Percentiles rank a stretch among this genome's conserved stretches.
These are phyloP conservation scores for Breviolum minutum DNA, from an alignment of 73 alveolate species.

Conservation along the genomic window DNA sequence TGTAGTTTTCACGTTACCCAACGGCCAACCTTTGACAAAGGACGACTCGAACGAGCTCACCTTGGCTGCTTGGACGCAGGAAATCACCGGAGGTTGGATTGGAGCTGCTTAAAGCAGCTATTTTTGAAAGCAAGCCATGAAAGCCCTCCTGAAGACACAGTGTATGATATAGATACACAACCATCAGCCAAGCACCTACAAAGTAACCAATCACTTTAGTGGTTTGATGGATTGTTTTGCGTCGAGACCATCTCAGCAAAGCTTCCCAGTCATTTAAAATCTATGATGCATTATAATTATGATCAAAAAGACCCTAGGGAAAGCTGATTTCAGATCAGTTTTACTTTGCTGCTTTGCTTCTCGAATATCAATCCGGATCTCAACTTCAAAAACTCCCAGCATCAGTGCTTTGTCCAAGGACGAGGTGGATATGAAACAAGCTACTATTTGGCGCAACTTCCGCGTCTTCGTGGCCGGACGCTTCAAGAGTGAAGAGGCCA, in stretches of 20 bases:
- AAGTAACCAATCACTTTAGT: too few relatives aligned
- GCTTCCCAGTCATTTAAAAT: not conserved
- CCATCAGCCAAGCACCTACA: too few relatives aligned
- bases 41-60: constrained; percentile 50
- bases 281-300: not conserved
- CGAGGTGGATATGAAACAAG: constrained; percentile 73
- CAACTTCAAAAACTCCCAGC: too few relatives aligned
- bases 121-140: too few relatives aligned
- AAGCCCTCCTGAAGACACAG: too few relatives aligned
- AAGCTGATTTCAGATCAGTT: too few relatives aligned
- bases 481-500: constrained; percentile 61
- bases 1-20: too few relatives aligned
- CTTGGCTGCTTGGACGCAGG: not conserved
- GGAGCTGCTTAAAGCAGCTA: not conserved
- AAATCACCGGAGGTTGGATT: not conserved
- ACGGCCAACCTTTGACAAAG: not conserved
- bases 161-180: too few relatives aligned
- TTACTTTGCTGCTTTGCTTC: too few relatives aligned
- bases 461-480: constrained; percentile 46
- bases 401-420: not conserved
- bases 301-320: not conserved
- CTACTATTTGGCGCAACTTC: constrained; percentile 83
- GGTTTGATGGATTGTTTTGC: too few relatives aligned
- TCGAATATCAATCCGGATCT: too few relatives aligned
- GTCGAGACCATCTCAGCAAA: too few relatives aligned